Evolutionary conservation across 352 stramenopile genomes (phyloP).

Genomic region (Phytopythium kandeliae): DNA sequence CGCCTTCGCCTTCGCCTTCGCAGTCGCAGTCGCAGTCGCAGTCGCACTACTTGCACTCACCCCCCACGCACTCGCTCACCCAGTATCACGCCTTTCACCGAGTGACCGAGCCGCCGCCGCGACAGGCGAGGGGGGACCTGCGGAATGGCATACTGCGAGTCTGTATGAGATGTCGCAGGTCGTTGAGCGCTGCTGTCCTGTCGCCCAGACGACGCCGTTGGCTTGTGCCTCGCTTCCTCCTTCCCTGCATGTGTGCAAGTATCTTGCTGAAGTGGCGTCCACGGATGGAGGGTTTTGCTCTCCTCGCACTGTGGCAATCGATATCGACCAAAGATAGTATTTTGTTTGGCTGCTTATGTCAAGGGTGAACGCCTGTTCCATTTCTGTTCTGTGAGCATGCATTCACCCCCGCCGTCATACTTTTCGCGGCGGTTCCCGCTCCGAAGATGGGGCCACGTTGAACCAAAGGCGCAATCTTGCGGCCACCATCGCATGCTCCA

Average conservation of each 20-base stretch:
- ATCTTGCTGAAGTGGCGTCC: no score
- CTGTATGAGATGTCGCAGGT: neutral
- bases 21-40: no score
- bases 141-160: neutral
- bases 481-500: neutral
- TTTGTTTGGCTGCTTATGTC: no score
- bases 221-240: no score
- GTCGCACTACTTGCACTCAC: no score
- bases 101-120: no score
- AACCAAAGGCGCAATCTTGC: conserved; percentile 2
- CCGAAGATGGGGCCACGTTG: conserved; percentile 2
- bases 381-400: neutral
- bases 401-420: neutral
- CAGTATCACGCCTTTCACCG: conserved; percentile 5
- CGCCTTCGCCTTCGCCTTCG: neutral
- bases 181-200: neutral
- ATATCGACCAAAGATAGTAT: no score
- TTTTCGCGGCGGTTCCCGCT: neutral
- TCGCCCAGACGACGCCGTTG: neutral
- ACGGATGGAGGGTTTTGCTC: no score
- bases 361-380: no score
- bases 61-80: conserved; percentile 6
- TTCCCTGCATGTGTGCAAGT: no score
- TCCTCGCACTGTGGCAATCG: no score
- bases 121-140: neutral